A percentile compares a stretch with the other conserved stretches of the same genome.
These are phyloP conservation scores for Coleophoma eucalyptorum DNA, from an alignment of 2,329 filamentous ascomycete species.

Conservation along the genomic window DNA sequence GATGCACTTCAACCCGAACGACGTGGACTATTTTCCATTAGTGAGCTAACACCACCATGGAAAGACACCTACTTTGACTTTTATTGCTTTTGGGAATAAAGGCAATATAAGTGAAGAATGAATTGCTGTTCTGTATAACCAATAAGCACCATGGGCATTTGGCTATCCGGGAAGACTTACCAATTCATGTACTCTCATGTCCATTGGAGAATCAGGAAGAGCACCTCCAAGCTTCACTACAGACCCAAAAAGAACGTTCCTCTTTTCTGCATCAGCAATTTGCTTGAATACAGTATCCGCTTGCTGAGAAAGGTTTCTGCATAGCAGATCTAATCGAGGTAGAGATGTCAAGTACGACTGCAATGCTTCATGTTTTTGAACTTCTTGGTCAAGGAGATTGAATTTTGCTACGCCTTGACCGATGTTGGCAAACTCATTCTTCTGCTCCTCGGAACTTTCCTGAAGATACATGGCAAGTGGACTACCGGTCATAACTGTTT, in stretches of 20 bases:
- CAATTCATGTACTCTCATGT: constrained; percentile 20
- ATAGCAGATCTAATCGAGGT: constrained; percentile 61
- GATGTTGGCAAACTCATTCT: constrained; percentile 38
- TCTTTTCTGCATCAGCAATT: constrained; percentile 65
- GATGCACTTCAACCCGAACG: constrained; percentile 16
- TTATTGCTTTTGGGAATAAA: constrained; percentile 17
- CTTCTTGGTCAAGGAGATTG: constrained; percentile 36
- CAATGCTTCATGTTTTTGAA: constrained; percentile 22
- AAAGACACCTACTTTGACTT: constrained; percentile 17
- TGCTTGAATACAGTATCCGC: constrained; percentile 60
- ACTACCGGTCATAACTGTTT: constrained; percentile 63
- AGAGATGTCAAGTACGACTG: constrained; percentile 43
- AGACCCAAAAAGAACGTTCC: constrained; percentile 64
- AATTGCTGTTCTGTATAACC: constrained; percentile 9
- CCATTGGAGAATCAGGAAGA: constrained; percentile 13
- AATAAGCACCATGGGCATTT: neutral
- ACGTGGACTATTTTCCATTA: constrained; percentile 19
- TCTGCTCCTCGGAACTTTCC: constrained; percentile 46
- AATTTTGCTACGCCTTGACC: constrained; percentile 42
- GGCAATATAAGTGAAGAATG: constrained; percentile 14
- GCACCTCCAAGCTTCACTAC: constrained; percentile 24
- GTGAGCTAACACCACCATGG: neutral
- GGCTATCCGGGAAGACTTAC: constrained; percentile 9
- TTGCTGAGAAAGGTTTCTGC: constrained; percentile 52
- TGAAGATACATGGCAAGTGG: constrained; percentile 60